These are phyloP conservation scores for Polymyxa betae DNA, from an alignment of 208 protist species.

Conservation along the genomic window DNA sequence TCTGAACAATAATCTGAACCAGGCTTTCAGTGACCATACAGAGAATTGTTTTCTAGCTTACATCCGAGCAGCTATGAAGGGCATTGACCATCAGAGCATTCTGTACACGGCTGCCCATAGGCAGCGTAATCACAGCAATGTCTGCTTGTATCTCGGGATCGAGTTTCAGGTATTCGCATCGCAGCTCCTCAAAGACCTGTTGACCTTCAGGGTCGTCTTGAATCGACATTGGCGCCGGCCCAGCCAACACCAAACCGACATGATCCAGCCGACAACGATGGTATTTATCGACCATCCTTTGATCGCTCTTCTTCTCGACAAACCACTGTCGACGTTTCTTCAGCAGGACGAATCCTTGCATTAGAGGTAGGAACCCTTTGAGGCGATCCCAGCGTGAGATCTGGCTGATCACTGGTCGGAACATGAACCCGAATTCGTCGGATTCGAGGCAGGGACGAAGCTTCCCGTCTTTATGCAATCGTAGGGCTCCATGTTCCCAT, in stretches of 20 bases:
- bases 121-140: slow-evolving; percentile 17
- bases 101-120: not conserved
- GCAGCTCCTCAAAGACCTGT: not conserved
- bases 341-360: not conserved
- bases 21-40: not conserved
- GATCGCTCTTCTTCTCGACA: not conserved
- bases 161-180: not conserved
- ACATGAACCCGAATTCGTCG: slow-evolving; percentile 41
- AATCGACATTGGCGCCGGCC: not conserved
- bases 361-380: slow-evolving; percentile 22
- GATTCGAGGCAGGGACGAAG: not conserved
- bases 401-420: slow-evolving; percentile 28
- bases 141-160: not conserved
- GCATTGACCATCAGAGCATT: slow-evolving; percentile 51
- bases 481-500: not conserved
- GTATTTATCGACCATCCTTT: not conserved
- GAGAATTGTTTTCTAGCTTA: not conserved
- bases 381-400: slow-evolving; percentile 23
- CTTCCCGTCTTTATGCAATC: slow-evolving; percentile 5
- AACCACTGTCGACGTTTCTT: not conserved
- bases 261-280: slow-evolving; percentile 8
- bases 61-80: not conserved
- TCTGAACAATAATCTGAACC: slow-evolving; percentile 3
- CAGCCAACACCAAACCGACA: slow-evolving; percentile 14
- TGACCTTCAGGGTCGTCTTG: slow-evolving; percentile 29